Evolutionary conservation across 371 early-diverging fungal genomes (phyloP), one percentile per base, ranked within the genome.

Genomic region (Rhizomucor pusillus): DNA sequence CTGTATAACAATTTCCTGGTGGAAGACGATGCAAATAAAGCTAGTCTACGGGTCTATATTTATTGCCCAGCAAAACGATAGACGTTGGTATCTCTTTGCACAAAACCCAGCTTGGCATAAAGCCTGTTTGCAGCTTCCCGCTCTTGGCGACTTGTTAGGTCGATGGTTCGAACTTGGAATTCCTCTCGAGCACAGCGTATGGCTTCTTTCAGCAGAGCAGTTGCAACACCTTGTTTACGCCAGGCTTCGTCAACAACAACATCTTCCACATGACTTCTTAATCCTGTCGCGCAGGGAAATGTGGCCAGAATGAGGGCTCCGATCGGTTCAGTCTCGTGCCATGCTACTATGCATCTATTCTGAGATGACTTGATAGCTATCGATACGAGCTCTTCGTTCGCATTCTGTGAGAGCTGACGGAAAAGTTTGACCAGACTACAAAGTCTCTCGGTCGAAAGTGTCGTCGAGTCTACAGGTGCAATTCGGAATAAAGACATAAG

Each of bases 181-280:
- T 57, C 16, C 12, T 48, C 37, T 33, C 60, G 49, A 39, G 67
- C 68, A 37, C 57, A 52, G n/a, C 56, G 24, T 16, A 73, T 62
- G 16, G 63, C 64, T 35, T 68, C 59, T n/a, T 40, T 10, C 1
- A 75, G 37, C 5, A 78, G 45, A 1, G 18, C 36, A 5, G 58
- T 59, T 5, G 65, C 79, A 14, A 75, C 59, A 9, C 79, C 79
- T 57, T 69, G 60, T 6, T 65, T 58, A 3, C 67, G 61, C 13
- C 59, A 60, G 11, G 36, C 39, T 14, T 37, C 14, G 44, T 66
- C 65, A 1, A 75, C 73, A 6, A 75, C 61, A 1, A 78, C 75
- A 46, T 78, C 79, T 49, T 78, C 79, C 25, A 75, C 67, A 60
- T 75, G 79, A 1, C 60, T 73, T 9, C 79, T 66, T 35, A 53